Base-by-base conservation (phyloP, 2,329 filamentous ascomycete species). In the Exserohilum turcica region DNA sequence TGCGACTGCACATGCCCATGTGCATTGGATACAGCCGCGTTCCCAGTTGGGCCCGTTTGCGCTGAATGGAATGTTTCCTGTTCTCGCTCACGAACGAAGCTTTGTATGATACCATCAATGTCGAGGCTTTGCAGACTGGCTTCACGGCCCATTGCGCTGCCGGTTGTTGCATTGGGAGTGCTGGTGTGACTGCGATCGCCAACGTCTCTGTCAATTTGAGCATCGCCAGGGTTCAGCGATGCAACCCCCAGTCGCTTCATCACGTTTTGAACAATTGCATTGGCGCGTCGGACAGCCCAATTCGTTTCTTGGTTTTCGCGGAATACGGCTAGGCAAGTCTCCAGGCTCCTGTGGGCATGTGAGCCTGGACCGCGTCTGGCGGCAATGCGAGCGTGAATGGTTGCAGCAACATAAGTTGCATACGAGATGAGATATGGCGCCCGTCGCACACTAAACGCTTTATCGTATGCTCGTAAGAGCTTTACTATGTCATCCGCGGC, bases 401-500 rank as follows among this genome's bases (percentile, higher is more conserved):
- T 84, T 0, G 80, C 80, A 3, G 77, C 77, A 0, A 83, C 80
- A 52, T 84, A 85, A 0, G 80, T 82, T 0, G 82, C 80, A 61
- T 85, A 85, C 0, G 79, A 81, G 15, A 84, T 76, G 1, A 84
- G 67, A 48, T 84, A 84, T 0, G 82, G 82, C 0, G 82, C 79
- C 9, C 76, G 67, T 9, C 73, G 68, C 1, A 82, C 72, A 1
- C 76, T 78, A 35, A 80, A 83, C 0, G 75, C 69, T 27, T 68
- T 65, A 19, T 80, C 73, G 38, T 83, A 83, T 5, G 73, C 68
- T 16, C 75, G 73, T 0, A 83, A 59, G 0, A 83, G 63, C 3
- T 69, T 65, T 12, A 76, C 74, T 3, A 83, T 82, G 12, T 73
- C 71, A 8, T 71, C 69, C 0, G 81, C 81, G 0, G 81, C 80